Percentiles rank a stretch among this genome's conserved stretches.
Conservation (phyloP, 208 protist species). For the Trichomonas gallinae region DNA sequence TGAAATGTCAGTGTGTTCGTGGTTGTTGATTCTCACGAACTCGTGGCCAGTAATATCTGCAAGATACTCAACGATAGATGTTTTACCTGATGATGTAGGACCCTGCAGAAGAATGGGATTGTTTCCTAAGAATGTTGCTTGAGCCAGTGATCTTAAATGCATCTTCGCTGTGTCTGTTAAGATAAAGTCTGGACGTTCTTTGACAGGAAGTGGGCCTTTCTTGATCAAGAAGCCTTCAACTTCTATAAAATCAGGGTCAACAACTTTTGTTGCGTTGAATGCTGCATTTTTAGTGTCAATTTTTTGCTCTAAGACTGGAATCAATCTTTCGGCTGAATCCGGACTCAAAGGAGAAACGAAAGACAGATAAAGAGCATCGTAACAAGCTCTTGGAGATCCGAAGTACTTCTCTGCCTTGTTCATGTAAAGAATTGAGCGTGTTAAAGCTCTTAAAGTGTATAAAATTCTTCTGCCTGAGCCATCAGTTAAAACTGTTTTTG, state of each 20-base stretch:
- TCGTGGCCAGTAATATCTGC: constrained; percentile 84
- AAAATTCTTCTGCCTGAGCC: background rate
- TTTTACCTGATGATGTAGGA: constrained; percentile 91
- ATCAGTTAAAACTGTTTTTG: background rate
- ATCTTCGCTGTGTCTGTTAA: background rate
- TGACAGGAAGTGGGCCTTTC: background rate
- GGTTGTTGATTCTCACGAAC: constrained; percentile 99
- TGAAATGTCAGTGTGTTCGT: constrained; percentile 96
- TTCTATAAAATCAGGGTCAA: background rate
- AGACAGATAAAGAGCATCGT: background rate
- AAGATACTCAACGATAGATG: constrained; percentile 95
- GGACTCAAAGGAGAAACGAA: background rate
- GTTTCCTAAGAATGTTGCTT: constrained; percentile 50
- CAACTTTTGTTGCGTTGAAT: background rate
- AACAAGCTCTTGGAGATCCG: background rate
- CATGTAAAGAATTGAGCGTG: background rate
- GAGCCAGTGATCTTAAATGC: background rate
- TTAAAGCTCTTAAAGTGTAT: background rate
- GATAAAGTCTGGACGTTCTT: background rate
- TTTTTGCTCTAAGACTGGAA: background rate
- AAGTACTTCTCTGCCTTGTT: background rate
- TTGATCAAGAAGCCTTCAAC: constrained; percentile 16
- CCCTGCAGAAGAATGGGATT: constrained; percentile 56
- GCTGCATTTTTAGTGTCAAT: background rate
- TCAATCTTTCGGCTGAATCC: background rate